phyloP scores from a whole-genome alignment of 768 basidiomycete species.

The Lactifluus pinguis region DNA sequence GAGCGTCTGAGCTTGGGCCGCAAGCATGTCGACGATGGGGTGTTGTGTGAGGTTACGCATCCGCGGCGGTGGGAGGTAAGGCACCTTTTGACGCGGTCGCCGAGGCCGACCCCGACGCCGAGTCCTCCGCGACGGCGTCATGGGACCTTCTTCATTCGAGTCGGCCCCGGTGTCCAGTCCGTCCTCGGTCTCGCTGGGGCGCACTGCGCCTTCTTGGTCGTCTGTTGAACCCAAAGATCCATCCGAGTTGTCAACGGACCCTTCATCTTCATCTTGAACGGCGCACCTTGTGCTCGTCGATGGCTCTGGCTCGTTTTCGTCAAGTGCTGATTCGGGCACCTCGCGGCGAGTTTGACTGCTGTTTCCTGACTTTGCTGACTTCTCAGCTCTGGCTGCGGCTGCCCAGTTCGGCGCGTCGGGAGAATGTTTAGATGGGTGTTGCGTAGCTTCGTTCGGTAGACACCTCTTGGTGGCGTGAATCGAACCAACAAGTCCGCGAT shows the following conservation, averaged over 20 bases:
- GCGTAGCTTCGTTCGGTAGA: background rate
- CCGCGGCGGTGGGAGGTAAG: slow-evolving; percentile 10
- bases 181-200: background rate
- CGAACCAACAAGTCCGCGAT: background rate
- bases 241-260: slow-evolving; percentile 2
- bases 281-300: slow-evolving; percentile 9
- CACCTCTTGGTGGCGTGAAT: background rate
- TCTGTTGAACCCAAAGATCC: slow-evolving; percentile 3
- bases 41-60: slow-evolving; percentile 1
- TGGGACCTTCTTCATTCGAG: background rate
- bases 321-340: background rate
- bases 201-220: background rate
- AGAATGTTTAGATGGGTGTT: background rate
- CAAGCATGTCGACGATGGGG: background rate
- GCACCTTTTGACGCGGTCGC: background rate
- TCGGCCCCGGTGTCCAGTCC: background rate
- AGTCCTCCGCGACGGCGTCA: background rate
- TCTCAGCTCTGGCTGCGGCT: background rate
- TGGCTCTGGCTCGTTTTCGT: background rate
- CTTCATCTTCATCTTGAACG: background rate
- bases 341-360: background rate
- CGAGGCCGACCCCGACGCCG: slow-evolving; percentile 4
- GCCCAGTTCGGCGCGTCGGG: slow-evolving; percentile 13
- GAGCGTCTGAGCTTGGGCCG: background rate
- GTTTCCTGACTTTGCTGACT: background rate